These are phyloP conservation scores for Yamadazyma dendronema DNA, from an alignment of 1,139 yeast genomes.

Conservation along the genomic window DNA sequence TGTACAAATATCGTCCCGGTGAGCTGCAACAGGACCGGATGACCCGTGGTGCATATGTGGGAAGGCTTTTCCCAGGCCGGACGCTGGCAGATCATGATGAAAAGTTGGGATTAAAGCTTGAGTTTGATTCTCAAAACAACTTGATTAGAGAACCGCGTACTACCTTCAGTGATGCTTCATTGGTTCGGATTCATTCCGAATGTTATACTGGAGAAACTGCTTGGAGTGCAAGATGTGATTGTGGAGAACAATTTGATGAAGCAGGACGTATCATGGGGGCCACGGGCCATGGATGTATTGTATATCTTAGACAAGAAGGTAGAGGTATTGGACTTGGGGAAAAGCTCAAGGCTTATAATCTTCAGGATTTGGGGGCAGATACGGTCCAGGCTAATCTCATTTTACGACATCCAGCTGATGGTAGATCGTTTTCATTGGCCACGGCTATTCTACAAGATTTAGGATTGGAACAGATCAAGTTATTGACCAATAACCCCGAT, in stretches of 20 bases:
- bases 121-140: slow-evolving; percentile 52
- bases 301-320: slow-evolving; percentile 95
- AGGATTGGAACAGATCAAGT: slow-evolving; percentile 67
- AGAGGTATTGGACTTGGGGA: slow-evolving; percentile 98
- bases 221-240: slow-evolving; percentile 98
- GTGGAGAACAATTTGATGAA: slow-evolving; percentile 98
- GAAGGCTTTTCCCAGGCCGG: slow-evolving; percentile 85
- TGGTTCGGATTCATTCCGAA: slow-evolving; percentile 85
- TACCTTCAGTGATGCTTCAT: slow-evolving; percentile 46
- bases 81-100: slow-evolving; percentile 63
- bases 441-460: slow-evolving; percentile 88
- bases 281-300: slow-evolving; percentile 89
- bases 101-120: slow-evolving; percentile 34
- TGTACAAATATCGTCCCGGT: slow-evolving; percentile 58
- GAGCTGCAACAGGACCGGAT: slow-evolving; percentile 91
- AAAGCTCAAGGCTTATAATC: slow-evolving; percentile 91
- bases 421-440: slow-evolving; percentile 87
- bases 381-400: slow-evolving; percentile 94
- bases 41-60: slow-evolving; percentile 97
- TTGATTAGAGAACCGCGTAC: slow-evolving; percentile 40
- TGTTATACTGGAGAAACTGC: slow-evolving; percentile 99
- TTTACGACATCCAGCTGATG: slow-evolving; percentile 96
- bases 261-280: slow-evolving; percentile 92
- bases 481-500: slow-evolving; percentile 94
- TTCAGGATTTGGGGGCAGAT: slow-evolving; percentile 97